phyloP scores from a whole-genome alignment of 106 monocot species.

The Allium cepa region DNA sequence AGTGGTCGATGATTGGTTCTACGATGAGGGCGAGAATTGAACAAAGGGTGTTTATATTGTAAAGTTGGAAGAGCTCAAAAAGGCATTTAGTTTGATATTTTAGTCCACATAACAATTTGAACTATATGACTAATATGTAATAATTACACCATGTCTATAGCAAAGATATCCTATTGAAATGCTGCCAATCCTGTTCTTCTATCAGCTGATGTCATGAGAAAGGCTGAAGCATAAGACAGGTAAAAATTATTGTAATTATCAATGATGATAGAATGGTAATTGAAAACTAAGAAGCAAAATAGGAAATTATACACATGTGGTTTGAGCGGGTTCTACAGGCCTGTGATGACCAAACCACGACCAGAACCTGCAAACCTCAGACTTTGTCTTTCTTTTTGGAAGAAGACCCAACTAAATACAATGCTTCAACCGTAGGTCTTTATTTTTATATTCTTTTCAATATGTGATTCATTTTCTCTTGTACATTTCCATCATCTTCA shows the following conservation, averaged over 20 bases:
- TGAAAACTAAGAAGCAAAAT: too few species aligned
- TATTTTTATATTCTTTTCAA: too few species aligned
- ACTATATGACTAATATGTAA: not conserved
- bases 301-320: too few species aligned
- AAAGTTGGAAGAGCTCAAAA: conserved; percentile 83
- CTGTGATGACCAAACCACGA: conserved; percentile 87
- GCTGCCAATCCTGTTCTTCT: conserved; percentile 54
- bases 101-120: not conserved
- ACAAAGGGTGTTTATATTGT: conserved; percentile 86
- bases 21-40: conserved; percentile 94
- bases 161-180: conserved; percentile 81
- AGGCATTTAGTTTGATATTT: conserved; percentile 23
- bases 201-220: conserved; percentile 53
- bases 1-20: conserved; percentile 92
- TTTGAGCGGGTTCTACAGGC: conserved; percentile 63
- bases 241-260: conserved; percentile 5
- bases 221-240: conserved; percentile 77
- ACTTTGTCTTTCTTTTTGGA: conserved; percentile 21
- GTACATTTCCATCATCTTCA: too few species aligned
- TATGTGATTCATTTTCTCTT: too few species aligned
- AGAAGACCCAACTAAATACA: too few species aligned
- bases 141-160: conserved; percentile 14
- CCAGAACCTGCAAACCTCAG: conserved; percentile 79
- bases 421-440: too few species aligned
- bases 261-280: too few species aligned